phyloP scores from a whole-genome alignment of 148 eudicot species.

The Persicaria tinctoria region DNA sequence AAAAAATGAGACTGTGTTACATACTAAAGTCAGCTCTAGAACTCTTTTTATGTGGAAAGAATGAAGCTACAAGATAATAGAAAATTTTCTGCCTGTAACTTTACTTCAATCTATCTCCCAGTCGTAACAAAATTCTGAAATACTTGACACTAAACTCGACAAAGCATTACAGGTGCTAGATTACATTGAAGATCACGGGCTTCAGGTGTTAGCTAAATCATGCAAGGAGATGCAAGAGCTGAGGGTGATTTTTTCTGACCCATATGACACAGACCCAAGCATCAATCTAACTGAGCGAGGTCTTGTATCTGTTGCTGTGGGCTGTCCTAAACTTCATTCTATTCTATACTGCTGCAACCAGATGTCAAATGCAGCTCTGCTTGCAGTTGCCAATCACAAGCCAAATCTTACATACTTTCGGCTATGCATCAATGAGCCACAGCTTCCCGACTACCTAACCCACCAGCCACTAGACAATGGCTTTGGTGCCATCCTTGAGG shows the following conservation, averaged over 20 bases:
- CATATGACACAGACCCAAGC: slow-evolving; percentile 47
- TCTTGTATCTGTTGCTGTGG: slow-evolving; percentile 67
- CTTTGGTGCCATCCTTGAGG: slow-evolving; percentile 83
- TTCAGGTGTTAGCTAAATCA: slow-evolving; percentile 54
- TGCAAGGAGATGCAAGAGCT: slow-evolving; percentile 87
- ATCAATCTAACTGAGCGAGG: slow-evolving; percentile 75
- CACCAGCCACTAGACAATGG: slow-evolving; percentile 70
- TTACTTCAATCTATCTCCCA: too few relatives aligned
- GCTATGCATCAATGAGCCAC: slow-evolving; percentile 79
- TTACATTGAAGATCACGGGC: slow-evolving; percentile 82
- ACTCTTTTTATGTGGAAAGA: too few relatives aligned
- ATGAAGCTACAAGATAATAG: too few relatives aligned
- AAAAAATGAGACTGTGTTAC: too few relatives aligned
- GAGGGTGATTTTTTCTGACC: slow-evolving; percentile 83
- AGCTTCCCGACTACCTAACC: slow-evolving; percentile 63
- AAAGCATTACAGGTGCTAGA: slow-evolving; percentile 52
- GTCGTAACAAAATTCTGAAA: not conserved
- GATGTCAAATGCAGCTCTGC: slow-evolving; percentile 72
- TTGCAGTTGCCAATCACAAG: slow-evolving; percentile 54
- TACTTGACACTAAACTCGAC: not conserved
- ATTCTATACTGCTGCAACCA: slow-evolving; percentile 84
- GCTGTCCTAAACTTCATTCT: slow-evolving; percentile 83
- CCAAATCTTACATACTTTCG: slow-evolving; percentile 74
- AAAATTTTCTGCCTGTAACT: too few relatives aligned
- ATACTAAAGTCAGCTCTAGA: too few relatives aligned